Evolutionary conservation across 768 basidiomycete genomes (phyloP), one percentile per base, ranked within the genome.

Genomic region (Leccinum imitatum): DNA sequence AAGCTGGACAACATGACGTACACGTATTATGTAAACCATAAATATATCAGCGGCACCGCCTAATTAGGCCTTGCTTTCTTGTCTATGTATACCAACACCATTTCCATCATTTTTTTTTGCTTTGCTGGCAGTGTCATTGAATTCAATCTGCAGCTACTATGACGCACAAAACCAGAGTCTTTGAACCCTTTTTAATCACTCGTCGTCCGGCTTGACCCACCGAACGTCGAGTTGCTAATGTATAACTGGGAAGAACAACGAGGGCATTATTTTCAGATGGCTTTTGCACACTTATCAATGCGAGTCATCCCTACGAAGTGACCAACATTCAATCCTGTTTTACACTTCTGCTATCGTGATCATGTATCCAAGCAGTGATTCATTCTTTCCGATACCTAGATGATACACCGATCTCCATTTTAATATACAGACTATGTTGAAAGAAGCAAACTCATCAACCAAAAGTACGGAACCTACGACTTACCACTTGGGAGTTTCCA

Each of bases 201-300:
- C 78, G 56, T 74, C 67, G 70, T 75, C 78, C 74, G 81, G 77
- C 71, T 31, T 50, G 52, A 55, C 58, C 64, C 66, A 81, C 76
- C 78, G 79, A 71, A 66, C 75, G 69, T 71, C 73, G 82, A 80
- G 82, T 78, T 80, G 79, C 77, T 82, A 80, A 80, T 76, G 65
- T 65, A 54, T 11, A 33, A 33, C 4, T 72, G 82, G 82, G 82
- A 70, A 84, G 72, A 85, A 48, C 52, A 56, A 77, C 33, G 13
- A 47, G 53, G 79, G 75, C 81, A 82, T 82, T 82, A 77, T 82
- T 68, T 84, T 85, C 84, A 83, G 84, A 72, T 70, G 76, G 63
- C 73, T 78, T 73, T 69, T 14, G 41, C 41, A n/a, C 41, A 44
- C n/a, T 48, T 15, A 3, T 21, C 9, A 48, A 23, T 25, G 23